Evolutionary conservation across 208 protist genomes (phyloP), one percentile per base, ranked within the genome.

Genomic region (Phytomonas sp.): DNA sequence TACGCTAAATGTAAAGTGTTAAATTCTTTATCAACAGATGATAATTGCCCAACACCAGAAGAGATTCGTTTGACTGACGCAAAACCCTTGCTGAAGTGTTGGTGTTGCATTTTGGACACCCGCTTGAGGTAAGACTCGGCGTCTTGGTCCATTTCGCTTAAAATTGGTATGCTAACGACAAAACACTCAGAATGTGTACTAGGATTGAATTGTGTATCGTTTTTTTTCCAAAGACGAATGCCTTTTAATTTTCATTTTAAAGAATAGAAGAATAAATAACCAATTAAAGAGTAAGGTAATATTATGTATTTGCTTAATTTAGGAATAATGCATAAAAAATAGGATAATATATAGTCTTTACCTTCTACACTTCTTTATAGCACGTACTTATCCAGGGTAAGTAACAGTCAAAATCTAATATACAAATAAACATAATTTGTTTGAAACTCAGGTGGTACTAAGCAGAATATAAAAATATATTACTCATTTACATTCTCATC

Each of bases 91-190:
- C 42, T 52, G 64, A 87, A 87, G 56, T 79, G 66, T 37, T 74
- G 66, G 31, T 69, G 45, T n/a, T 71, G 42, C 14, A 81, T 61
- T 14, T 70, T 60, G 2, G 49, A 65, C 14, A 71, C 78, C 8
- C 68, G 75, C 40, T 72, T 63, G 34, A 89, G 63, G 63, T 89
- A 89, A 12, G 69, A 66, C 0, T 84, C 81, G 8, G 59, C 59
- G 5, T 30, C 59, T 34, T 30, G 5, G 30, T 62, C 59, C 30
- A 34, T 33, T 34, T 62, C 8, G 30, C 30, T 3, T 30, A 33
- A 8, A 30, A 62, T 78, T 70, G 59, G 75, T 72, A 30, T 19
- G 16, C 14, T 65, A 34, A 62, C 29, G 30, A 8, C 29, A 62
- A 8, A 62, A 8, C 34, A 37, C 34, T 37, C 34, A 37, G 34